Conservation (phyloP, 768 basidiomycete genomes). For the Lentinula sp. region DNA sequence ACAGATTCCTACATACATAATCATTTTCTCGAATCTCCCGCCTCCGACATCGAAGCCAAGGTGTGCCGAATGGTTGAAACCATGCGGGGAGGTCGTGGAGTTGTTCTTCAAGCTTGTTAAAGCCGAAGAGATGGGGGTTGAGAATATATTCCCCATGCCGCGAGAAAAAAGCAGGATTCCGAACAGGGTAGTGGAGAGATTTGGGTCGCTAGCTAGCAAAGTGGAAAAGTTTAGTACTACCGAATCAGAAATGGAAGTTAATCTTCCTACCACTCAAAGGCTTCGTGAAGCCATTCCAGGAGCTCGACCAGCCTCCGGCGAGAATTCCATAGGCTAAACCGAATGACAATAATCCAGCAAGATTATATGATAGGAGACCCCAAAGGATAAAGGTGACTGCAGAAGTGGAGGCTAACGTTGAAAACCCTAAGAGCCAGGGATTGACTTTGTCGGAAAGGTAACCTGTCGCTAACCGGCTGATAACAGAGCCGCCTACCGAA, state of each 20-base stretch:
- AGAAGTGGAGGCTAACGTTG: slow-evolving; percentile 14
- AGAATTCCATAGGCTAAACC: slow-evolving; percentile 22
- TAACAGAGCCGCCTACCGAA: slow-evolving; percentile 13
- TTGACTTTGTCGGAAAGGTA: slow-evolving; percentile 18
- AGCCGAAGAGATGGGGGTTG: not conserved
- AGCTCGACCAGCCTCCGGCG: slow-evolving; percentile 24
- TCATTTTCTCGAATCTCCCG: slow-evolving; percentile 19
- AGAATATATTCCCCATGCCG: slow-evolving; percentile 18
- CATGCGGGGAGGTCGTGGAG: not conserved
- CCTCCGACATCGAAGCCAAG: slow-evolving; percentile 16
- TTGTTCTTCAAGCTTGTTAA: not conserved
- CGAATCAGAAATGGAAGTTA: not conserved
- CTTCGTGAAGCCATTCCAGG: slow-evolving; percentile 22
- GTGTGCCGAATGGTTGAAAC: not conserved
- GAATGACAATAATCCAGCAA: slow-evolving; percentile 20
- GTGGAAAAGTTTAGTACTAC: not conserved
- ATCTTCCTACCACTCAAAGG: slow-evolving; percentile 11
- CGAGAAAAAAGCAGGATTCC: slow-evolving; percentile 17
- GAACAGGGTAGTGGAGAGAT: slow-evolving; percentile 14
- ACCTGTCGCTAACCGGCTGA: slow-evolving; percentile 17
- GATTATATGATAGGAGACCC: slow-evolving; percentile 18
- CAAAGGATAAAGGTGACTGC: slow-evolving; percentile 23
- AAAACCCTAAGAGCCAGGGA: slow-evolving; percentile 17
- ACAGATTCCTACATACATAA: slow-evolving; percentile 21
- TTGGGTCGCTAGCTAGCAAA: slow-evolving; percentile 9